Percentiles rank a stretch among this genome's conserved stretches.
Evolutionary conservation across 495 filamentous ascomycete genomes (phyloP).

Genomic region (Neurospora sp.): DNA sequence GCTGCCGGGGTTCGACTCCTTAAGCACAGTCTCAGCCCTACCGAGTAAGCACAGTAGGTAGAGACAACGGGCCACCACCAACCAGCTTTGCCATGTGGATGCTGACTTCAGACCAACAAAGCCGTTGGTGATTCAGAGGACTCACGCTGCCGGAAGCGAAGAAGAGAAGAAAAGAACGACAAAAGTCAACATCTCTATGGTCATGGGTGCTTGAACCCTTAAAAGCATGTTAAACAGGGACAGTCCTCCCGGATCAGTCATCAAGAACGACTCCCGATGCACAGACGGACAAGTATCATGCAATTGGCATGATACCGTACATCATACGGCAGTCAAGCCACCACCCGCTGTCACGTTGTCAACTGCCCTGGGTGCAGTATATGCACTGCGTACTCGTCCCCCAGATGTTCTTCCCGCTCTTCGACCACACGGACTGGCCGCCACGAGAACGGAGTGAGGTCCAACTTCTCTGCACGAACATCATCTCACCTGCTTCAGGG

Average conservation of each 20-base stretch:
- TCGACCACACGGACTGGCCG: not conserved
- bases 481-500: not conserved
- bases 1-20: not conserved
- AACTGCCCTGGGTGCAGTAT: not conserved
- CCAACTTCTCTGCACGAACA: not conserved
- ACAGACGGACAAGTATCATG: not conserved
- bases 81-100: not conserved
- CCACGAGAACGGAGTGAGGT: not conserved
- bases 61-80: not conserved
- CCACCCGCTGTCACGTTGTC: not conserved
- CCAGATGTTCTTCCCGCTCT: not conserved
- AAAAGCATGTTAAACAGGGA: not conserved
- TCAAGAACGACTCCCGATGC: not conserved
- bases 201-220: not conserved
- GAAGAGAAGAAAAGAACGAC: not conserved
- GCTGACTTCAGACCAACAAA: not conserved
- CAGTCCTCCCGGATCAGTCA: not conserved
- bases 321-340: not conserved
- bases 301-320: not conserved
- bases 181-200: not conserved
- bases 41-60: not conserved
- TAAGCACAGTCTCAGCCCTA: not conserved
- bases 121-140: not conserved
- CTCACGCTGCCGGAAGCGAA: not conserved
- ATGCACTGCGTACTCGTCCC: not conserved